phyloP scores from a whole-genome alignment of 1,284 basidiomycete genomes.

The Fistulinella staudtii region DNA sequence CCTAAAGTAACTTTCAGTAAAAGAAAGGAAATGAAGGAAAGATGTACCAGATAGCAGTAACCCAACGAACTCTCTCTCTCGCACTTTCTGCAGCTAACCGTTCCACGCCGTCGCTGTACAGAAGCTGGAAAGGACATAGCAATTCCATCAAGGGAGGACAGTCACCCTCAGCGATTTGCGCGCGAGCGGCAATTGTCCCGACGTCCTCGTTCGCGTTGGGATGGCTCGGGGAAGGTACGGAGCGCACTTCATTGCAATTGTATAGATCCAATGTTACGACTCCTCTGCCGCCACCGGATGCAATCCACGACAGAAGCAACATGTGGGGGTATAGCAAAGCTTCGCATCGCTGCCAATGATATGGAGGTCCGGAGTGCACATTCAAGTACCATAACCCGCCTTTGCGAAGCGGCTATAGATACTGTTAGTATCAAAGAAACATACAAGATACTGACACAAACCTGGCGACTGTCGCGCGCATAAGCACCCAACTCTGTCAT shows the following conservation, averaged over 20 bases:
- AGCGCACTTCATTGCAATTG: slow-evolving; percentile 79
- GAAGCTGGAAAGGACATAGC: slow-evolving; percentile 82
- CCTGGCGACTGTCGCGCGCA: slow-evolving; percentile 43
- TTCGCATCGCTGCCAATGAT: slow-evolving; percentile 80
- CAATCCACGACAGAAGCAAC: slow-evolving; percentile 79
- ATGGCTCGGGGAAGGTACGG: slow-evolving; percentile 73
- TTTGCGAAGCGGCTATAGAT: slow-evolving; percentile 68
- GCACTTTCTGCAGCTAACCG: slow-evolving; percentile 80
- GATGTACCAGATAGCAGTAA: slow-evolving; percentile 77
- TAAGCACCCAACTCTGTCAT: slow-evolving; percentile 45
- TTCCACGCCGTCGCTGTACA: slow-evolving; percentile 85
- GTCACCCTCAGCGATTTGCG: slow-evolving; percentile 49
- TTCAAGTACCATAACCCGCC: slow-evolving; percentile 87
- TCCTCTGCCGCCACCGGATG: slow-evolving; percentile 70
- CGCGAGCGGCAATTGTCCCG: slow-evolving; percentile 72
- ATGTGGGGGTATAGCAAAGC: slow-evolving; percentile 78
- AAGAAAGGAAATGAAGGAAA: slow-evolving; percentile 11
- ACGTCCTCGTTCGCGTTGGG: slow-evolving; percentile 77
- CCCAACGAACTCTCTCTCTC: slow-evolving; percentile 81
- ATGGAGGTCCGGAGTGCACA: slow-evolving; percentile 75
- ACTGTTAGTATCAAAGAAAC: slow-evolving; percentile 28
- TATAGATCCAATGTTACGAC: slow-evolving; percentile 80
- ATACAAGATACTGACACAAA: slow-evolving; percentile 30
- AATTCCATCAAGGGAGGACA: slow-evolving; percentile 55
- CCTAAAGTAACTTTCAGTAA: slow-evolving; percentile 40